Conservation (phyloP, 768 basidiomycete genomes). For the Podaxis sp. region DNA sequence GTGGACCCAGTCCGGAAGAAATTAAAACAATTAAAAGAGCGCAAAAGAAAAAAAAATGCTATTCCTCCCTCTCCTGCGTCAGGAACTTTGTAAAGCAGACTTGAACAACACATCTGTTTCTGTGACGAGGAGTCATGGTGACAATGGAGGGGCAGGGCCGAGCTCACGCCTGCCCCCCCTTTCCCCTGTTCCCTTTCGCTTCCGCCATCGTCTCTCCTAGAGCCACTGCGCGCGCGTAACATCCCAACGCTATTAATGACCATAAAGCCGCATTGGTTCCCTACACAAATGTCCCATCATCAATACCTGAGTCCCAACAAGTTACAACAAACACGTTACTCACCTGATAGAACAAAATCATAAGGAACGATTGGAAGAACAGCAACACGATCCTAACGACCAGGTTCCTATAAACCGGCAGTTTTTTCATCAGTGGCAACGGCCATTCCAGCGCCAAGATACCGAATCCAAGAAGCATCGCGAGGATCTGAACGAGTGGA, state of each 20-base stretch:
- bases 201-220: conserved; percentile 70
- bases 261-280: conserved; percentile 83
- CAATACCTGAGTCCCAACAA: background rate
- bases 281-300: conserved; percentile 33
- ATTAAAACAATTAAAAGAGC: conserved; percentile 6
- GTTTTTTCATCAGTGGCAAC: conserved; percentile 51
- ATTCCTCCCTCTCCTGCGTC: conserved; percentile 12
- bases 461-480: conserved; percentile 57
- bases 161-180: conserved; percentile 51
- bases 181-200: conserved; percentile 61
- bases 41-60: conserved; percentile 10
- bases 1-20: conserved; percentile 11
- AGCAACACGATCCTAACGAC: conserved; percentile 61
- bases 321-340: background rate
- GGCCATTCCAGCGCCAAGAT: conserved; percentile 75
- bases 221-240: conserved; percentile 64
- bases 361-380: conserved; percentile 58
- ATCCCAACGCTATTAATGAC: conserved; percentile 67
- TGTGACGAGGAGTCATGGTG: background rate
- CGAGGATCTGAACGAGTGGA: conserved; percentile 71
- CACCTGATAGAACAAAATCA: conserved; percentile 75
- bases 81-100: conserved; percentile 2
- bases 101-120: background rate
- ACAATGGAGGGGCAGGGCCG: conserved; percentile 2
- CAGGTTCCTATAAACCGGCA: conserved; percentile 64